Evolutionary conservation across 2,329 filamentous ascomycete genomes (phyloP), one percentile per base, ranked within the genome.

Genomic region (Colletotrichum euphorbiae): DNA sequence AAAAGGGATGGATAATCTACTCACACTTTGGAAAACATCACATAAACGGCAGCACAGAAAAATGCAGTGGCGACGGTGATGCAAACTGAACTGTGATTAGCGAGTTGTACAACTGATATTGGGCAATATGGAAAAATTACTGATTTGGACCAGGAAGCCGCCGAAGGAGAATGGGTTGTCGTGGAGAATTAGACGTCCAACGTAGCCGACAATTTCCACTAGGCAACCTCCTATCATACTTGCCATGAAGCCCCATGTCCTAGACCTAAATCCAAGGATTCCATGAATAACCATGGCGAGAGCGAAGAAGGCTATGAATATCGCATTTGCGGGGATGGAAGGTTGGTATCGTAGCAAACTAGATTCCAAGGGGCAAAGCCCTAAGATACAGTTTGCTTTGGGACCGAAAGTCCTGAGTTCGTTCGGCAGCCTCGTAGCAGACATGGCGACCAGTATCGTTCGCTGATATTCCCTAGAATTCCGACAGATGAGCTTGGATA

Each of bases 121-220:
- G 0, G 7, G 2, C 2, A 31, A 3, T 11, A 17, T 2, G 1
- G 4, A 28, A 2, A 17, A 79, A 73, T 48, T 74, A 80, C 76
- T 75, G 70, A 90, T 89, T 75, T 91, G 87, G 2, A 91, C 82
- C 72, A 91, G 81, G 72, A 92, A 92, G 0, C 84, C 87, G 0
- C 75, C 73, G 74, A 90, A 84, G 8, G 73, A 79, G 71, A 88
- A 91, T 0, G 88, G 87, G 65, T 91, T 87, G 15, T 82, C 73
- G 63, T 86, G 81, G 61, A 89, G 76, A 57, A 88, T 76, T 15
- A 91, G 79, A 6, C 89, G 83, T 0, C 87, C 89, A 0, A 80
- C 78, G 62, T 92, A 92, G 6, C 90, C 90, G 15, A 90, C 73
- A 9, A 90, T 83, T 73, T 90, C 89, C 51, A 83, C 78, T 0